Conservation (phyloP, 345 rosid species). For the Lumnitzera racemosa region DNA sequence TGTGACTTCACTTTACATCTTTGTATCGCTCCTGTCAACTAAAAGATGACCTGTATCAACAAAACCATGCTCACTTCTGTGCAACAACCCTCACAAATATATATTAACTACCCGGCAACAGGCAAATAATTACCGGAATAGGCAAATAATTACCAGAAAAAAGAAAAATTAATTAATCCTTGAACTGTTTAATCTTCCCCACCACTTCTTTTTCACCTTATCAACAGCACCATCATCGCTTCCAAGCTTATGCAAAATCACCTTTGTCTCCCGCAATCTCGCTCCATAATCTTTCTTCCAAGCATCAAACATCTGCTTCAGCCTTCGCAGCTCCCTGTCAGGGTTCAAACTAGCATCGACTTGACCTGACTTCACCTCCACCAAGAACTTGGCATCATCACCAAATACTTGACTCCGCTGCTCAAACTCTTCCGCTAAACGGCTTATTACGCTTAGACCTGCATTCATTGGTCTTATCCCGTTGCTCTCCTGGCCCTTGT, state of each 20-base stretch:
- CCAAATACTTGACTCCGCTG: conserved; percentile 96
- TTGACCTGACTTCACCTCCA: conserved; percentile 96
- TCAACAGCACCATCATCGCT: conserved; percentile 69
- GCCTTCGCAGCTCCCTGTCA: conserved; percentile 72
- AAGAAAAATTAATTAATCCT: conserved; percentile 33
- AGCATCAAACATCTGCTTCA: conserved; percentile 92
- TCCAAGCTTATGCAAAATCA: conserved; percentile 78
- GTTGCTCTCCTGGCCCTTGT: conserved; percentile 56
- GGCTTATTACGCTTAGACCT: conserved; percentile 76
- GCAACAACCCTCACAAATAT: conserved; percentile 2
- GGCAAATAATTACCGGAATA: not conserved
- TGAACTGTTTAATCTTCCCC: conserved; percentile 93
- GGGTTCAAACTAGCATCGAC: conserved; percentile 92
- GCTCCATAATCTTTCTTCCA: conserved; percentile 94
- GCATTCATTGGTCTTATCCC: conserved; percentile 77
- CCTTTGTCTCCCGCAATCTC: conserved; percentile 81
- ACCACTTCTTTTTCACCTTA: conserved; percentile 80
- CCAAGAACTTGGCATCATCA: conserved; percentile 92
- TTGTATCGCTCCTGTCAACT: too few relatives aligned
- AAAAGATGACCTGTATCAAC: too few relatives aligned
- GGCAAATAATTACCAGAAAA: not conserved
- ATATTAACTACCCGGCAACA: conserved; percentile 1
- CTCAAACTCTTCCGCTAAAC: conserved; percentile 90
- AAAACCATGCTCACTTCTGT: too few relatives aligned
- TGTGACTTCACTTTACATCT: too few relatives aligned